Evolutionary conservation across 208 protist genomes (phyloP), one percentile per base, ranked within the genome.

Genomic region (Crithidia thermophila): DNA sequence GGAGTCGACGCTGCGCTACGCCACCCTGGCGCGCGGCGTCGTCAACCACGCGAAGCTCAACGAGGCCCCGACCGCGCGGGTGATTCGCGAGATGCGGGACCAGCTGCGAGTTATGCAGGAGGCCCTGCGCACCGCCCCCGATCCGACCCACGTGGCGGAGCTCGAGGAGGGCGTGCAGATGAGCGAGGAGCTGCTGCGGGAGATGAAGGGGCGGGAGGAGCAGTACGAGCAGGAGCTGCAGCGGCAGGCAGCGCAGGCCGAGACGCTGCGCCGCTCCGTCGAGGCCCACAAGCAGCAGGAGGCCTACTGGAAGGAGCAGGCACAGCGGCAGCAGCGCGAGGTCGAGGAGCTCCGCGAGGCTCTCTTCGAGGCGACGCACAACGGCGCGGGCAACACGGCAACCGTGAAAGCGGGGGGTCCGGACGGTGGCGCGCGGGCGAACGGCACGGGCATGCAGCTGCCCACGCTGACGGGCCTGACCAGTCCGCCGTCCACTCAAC

Each of bases 21-120:
- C 87, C 31, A 81, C 82, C 13, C 74, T 90, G 0, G 90, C 94
- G 0, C 83, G 91, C 18, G 71, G 80, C 28, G 86, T 98, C 16
- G 74, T 91, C 14, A 98, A 97, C 63, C 70, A 83, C 16, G 90
- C 93, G 28, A 81, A 81, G 31, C 72, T 97, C 4, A 98, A 98
- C 74, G 93, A 97, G 58, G 81, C 94, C 40, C 82, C 94, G 6
- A 73, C 80, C 31, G 86, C 81, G 1, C 81, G 83, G 33, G 51
- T 97, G 0, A 89, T 97, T 53, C 84, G 87, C 25, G 93, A 98
- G 52, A 77, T 98, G 37, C 75, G 82, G 45, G 73, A 89, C 10
- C 83, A 77, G 36, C 68, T 89, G 34, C 45, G 79, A 11, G 33
- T 20, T 1, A 70, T 93, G 53, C 84, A 92, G 57, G 67, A 81